Evolutionary conservation across 768 basidiomycete genomes (phyloP), one percentile per base, ranked within the genome.

Genomic region (Suillus discolor): DNA sequence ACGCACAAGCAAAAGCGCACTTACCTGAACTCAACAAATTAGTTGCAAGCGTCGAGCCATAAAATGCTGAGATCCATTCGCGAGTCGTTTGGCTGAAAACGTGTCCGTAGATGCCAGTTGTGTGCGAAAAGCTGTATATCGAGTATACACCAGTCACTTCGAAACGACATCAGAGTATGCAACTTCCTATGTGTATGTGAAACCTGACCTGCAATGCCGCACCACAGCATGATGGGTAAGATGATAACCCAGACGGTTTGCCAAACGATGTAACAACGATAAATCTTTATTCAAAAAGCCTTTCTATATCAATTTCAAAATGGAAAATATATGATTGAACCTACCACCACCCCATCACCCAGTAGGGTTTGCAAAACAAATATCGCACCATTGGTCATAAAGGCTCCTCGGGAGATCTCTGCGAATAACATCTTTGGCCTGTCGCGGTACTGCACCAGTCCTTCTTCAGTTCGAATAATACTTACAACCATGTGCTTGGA

Each of bases 41-140:
- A 25, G 77, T 77, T 0, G 66, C 28, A 16, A 81, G 68, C 1
- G 81, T 76, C 4, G 70, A 70, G 0, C 68, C 65, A 67, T 74
- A 80, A 60, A 77, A 79, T 5, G 77, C 65, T 0, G 69, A 77
- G 62, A 81, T 75, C 80, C 80, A 82, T 15, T 63, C 62, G 0
- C 73, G 69, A 18, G 76, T 71, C 23, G 44, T 65, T 3, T 57
- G 66, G 3, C 57, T 69, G 62, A 79, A 82, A 18, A 80, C 71
- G 12, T 70, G 67, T 23, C 45, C 23, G 15, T 49, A 2, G 2
- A 34, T n/a, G 1, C 67, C 62, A 0, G 53, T 54, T 12, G 62
- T 18, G 6, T 20, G 60, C 3, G 72, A 70, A 18, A 68, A 70
- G 18, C 62, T 68, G 36, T 70, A 68, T 28, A 69, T 36, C 62